Conservation (phyloP, 2,329 filamentous ascomycete genomes). For the Teratosphaeria epicoccoides region DNA sequence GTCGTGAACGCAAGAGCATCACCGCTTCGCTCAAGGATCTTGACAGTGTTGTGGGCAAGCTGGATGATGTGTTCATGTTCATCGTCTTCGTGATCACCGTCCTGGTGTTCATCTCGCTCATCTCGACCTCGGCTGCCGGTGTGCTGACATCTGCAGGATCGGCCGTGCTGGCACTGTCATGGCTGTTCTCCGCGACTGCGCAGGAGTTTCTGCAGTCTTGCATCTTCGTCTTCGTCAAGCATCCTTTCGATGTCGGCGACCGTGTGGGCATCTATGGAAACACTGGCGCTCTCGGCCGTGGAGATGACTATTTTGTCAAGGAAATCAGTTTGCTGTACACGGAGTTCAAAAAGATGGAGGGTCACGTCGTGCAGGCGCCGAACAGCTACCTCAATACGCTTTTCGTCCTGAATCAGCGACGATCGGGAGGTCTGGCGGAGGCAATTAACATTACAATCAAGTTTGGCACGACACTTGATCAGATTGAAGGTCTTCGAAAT, state of each 20-base stretch:
- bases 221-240: constrained; percentile 94
- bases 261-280: constrained; percentile 86
- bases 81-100: constrained; percentile 71
- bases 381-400: constrained; percentile 82
- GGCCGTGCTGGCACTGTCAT: constrained; percentile 76
- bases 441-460: constrained; percentile 74
- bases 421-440: constrained; percentile 79
- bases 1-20: constrained; percentile 88
- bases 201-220: constrained; percentile 91
- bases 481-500: constrained; percentile 72
- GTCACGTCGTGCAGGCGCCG: constrained; percentile 87
- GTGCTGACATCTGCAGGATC: constrained; percentile 85
- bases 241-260: constrained; percentile 93
- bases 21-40: constrained; percentile 89
- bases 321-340: constrained; percentile 89
- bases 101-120: constrained; percentile 78
- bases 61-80: constrained; percentile 82
- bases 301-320: constrained; percentile 93
- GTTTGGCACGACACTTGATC: constrained; percentile 72
- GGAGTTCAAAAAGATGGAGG: constrained; percentile 98
- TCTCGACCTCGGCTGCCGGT: constrained; percentile 81
- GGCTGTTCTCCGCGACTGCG: constrained; percentile 84
- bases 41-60: constrained; percentile 82
- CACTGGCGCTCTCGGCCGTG: constrained; percentile 63
- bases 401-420: constrained; percentile 89